Evolutionary conservation across 192 early-diverging fungal genomes (phyloP), one percentile per base, ranked within the genome.

Genomic region (Linnemannia schmuckeri): DNA sequence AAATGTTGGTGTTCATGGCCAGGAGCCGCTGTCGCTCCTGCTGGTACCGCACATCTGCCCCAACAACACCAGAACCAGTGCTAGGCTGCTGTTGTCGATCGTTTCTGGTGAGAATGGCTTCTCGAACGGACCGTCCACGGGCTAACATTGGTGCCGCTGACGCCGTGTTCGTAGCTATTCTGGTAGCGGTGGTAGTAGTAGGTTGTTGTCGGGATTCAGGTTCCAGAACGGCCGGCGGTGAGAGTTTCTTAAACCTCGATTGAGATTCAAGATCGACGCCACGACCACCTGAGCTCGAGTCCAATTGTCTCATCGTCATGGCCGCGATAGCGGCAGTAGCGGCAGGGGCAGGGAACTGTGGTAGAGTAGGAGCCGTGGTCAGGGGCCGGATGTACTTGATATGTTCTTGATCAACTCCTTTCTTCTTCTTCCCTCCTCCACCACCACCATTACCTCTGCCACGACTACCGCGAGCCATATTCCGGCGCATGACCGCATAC

Each of bases 401-500:
- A 0, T 66, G 30, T 1, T 66, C 27, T 12, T 66, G 61, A 30
- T 66, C 61, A 15, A 35, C 24, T 12, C 15, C 27, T 33, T 33
- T 66, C 61, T 30, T 66, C 61, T 30, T 63, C 55, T n/a, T 61
- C 10, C 13, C 33, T 33, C 61, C 61, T 66, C 61, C 61, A 24
- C 55, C 55, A n/a, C 55, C 20, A 17, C 49, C 49, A 52, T 15
- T 9, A 52, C 49, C 49, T 3, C 37, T 37, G 20, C 15, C 24
- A 33, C 61, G 10, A 1, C 30, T 30, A 13, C 61, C 30, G 27
- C 3, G 61, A 10, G 70, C 44, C 24, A 71, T 68, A 41, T 75
- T 68, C 30, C 79, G 79, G 6, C 79, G 66, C 54, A 71, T 42
- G 44, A 81, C 20, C 2, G 74, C 69, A 57, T 57, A 69, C 4